A percentile compares a stretch with the other conserved stretches of the same genome.
phyloP scores from a whole-genome alignment of 805 yeast species.

The Candida taoyuanica region DNA sequence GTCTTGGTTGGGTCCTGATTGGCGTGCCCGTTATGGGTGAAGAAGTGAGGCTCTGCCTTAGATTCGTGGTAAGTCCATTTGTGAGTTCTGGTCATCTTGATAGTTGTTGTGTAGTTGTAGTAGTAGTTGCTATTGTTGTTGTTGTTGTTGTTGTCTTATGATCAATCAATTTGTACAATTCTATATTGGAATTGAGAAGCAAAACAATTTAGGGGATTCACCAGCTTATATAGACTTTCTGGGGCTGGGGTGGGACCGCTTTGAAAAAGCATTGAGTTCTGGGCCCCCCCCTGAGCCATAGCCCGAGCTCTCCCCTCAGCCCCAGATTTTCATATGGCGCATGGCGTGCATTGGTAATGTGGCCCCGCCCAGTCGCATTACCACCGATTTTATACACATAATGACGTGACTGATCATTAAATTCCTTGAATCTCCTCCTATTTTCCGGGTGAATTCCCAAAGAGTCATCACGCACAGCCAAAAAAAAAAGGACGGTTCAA shows the following conservation, averaged over 20 bases:
- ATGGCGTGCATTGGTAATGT: background rate
- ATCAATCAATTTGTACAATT: background rate
- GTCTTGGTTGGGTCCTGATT: conserved; percentile 70
- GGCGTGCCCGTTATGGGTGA: conserved; percentile 68
- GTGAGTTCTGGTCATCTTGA: conserved; percentile 69
- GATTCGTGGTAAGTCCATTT: conserved; percentile 68
- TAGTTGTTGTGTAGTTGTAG: background rate
- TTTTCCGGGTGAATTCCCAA: too few relatives aligned
- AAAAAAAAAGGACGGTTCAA: background rate
- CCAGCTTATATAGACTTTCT: background rate
- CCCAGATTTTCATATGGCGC: too few relatives aligned
- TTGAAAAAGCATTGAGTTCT: too few relatives aligned
- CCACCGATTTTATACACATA: background rate
- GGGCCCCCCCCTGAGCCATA: too few relatives aligned
- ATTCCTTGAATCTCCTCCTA: too few relatives aligned
- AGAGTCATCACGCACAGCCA: background rate
- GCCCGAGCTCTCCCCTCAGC: too few relatives aligned
- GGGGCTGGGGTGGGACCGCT: too few relatives aligned
- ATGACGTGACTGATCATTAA: background rate
- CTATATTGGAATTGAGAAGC: background rate
- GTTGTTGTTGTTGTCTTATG: background rate
- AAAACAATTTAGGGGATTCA: background rate
- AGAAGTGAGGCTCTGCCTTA: conserved; percentile 60
- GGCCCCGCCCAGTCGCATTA: background rate
- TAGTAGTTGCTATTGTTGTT: background rate